Evolutionary conservation across 139 green algal species (phyloP).

Genomic region (Volvox reticuliferus): DNA sequence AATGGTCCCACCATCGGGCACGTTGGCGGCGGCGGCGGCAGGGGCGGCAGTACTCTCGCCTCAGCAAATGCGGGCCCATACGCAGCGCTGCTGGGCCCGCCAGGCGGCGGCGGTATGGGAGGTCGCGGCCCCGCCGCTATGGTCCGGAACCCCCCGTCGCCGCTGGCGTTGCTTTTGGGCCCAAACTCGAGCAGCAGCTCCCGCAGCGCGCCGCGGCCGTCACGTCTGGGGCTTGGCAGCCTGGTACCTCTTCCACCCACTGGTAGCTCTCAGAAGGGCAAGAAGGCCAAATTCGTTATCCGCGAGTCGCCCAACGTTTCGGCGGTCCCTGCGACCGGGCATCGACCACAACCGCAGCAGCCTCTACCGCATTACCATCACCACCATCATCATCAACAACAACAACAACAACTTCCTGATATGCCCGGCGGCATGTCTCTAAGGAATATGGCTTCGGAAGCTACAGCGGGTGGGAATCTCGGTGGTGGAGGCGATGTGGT

Average conservation of each 20-base stretch:
- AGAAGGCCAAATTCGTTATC: conserved; percentile 25
- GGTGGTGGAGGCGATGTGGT: no score
- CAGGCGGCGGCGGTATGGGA: not conserved
- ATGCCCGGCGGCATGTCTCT: no score
- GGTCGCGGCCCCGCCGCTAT: not conserved
- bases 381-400: not conserved
- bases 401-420: not conserved
- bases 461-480: no score
- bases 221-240: not conserved
- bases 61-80: not conserved
- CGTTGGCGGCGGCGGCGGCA: no score
- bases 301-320: not conserved
- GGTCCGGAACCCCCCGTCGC: not conserved
- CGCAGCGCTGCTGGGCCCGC: not conserved
- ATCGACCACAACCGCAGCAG: not conserved
- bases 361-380: not conserved
- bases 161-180: not conserved
- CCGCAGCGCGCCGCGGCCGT: not conserved
- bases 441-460: no score
- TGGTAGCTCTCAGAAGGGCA: not conserved
- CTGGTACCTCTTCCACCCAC: not conserved
- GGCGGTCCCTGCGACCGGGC: not conserved
- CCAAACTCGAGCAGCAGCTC: not conserved
- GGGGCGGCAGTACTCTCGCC: no score
- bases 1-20: no score